Evolutionary conservation across 306 rosid species (phyloP), one percentile per base, ranked within the genome.

Genomic region (Luffa acutangula): DNA sequence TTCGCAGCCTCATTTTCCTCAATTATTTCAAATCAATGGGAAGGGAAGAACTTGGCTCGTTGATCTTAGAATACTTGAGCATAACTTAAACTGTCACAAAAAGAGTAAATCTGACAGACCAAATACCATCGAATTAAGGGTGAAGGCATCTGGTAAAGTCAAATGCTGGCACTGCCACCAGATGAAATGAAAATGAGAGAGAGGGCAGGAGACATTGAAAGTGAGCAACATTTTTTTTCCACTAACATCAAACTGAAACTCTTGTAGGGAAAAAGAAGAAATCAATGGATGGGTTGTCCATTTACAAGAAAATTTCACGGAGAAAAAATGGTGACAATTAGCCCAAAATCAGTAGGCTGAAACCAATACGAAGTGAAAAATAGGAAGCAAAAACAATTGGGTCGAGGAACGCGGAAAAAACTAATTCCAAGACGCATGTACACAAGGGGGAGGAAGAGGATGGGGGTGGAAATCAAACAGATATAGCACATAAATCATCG

Each of bases 401-500:
- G 91, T 83, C 89, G 82, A 95, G 97, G 91, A 95, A 92, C 90
- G 43, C 51, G 4, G 43, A 51, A 77, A 76, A 58, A 58, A 58
- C 79, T 39, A 77, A 77, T 58, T 77, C 80, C 80, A 49, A 51
- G 78, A 74, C 78, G 57, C 78, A 74, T 74, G 45, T 74, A 74
- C 78, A 74, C 78, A 33, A 33, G 60, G 31, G 77, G 25, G 31
- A 9, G 2, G 57, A 3, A 0, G 57, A 3, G 43, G 60, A 15
- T 15, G 13, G 11, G 34, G 78, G 45, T 25, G n/a, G 33, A 49
- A 49, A 81, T 92, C 95, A 95, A 87, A 81, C 84, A 25, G 90
- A 87, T 83, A 92, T 79, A 43, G 97, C 88, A 89, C 89, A 89
- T 75, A 95, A 91, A 84, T 90, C 91, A 74, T 92, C 98, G 39